These are phyloP conservation scores for Cenchrus fungigraminus DNA, from an alignment of 176 grass and related monocot species.

Conservation along the genomic window DNA sequence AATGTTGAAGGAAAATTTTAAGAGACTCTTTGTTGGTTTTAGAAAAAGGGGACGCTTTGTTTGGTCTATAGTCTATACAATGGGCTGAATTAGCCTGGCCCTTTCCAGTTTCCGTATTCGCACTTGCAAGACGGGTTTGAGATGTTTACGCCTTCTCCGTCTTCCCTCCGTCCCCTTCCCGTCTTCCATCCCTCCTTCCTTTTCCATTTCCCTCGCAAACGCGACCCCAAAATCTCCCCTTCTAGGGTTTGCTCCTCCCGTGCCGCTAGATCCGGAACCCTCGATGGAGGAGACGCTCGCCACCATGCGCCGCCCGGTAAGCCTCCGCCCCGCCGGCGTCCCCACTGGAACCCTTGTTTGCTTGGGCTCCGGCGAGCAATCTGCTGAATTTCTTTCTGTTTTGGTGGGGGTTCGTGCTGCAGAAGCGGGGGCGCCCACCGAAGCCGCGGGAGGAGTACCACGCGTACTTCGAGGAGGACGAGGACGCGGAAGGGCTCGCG, in stretches of 20 bases:
- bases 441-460: slow-evolving; percentile 38
- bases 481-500: slow-evolving; percentile 21
- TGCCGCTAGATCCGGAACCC: not conserved
- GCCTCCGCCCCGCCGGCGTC: not conserved
- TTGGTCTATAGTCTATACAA: no score
- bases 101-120: not conserved
- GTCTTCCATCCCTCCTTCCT: not conserved
- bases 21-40: no score
- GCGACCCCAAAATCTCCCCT: not conserved
- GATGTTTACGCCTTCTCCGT: not conserved
- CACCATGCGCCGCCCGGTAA: slow-evolving; percentile 56
- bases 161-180: not conserved
- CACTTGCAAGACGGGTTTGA: not conserved
- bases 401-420: not conserved
- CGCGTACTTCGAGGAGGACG: slow-evolving; percentile 17
- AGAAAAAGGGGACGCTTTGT: no score
- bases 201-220: slow-evolving; percentile 49
- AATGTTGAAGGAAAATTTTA: no score
- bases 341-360: not conserved
- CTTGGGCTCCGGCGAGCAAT: not conserved
- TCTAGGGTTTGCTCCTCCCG: slow-evolving; percentile 53
- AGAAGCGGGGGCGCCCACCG: slow-evolving; percentile 58
- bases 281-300: slow-evolving; percentile 45
- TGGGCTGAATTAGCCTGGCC: no score
- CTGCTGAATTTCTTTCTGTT: not conserved